Base-by-base conservation (phyloP, 371 early-diverging fungal species). In the Zancudomyces culisetae region DNA sequence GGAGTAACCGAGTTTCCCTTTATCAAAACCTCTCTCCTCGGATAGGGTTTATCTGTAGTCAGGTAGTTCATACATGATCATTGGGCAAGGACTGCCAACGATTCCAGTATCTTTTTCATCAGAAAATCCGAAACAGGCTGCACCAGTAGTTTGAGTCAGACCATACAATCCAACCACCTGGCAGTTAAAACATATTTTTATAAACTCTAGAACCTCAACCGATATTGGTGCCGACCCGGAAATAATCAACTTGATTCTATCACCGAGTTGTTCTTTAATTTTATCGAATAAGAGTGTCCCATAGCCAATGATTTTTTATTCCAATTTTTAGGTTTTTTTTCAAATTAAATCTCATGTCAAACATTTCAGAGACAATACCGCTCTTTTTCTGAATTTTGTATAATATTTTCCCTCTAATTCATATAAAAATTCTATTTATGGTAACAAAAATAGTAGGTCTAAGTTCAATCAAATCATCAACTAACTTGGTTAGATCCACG, bases 371-470 rank as follows among this genome's bases (percentile, higher is more conserved):
- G 4, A 78, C 73, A 2, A 95, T 41, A 19, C 82, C 81, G 47
- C 87, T 83, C 68, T 80, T 86, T 42, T 79, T 78, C 39, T 75
- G 78, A 35, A 91, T 85, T 45, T 80, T 78, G 0, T 78, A 72
- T 63, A 80, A 64, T 3, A 99, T 89, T 61, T 83, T 90, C 65
- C 93, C 93, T 64, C 95, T 90, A 61, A 98, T 87, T 27, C 92
- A 75, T 69, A 95, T 96, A 68, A 90, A 88, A 27, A 98, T 78
- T 49, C 98, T 78, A 23, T 98, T 98, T 3, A 98, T 98, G 2
- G 87, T 80, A 21, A 82, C 80, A 61, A 99, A 87, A 41, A 94
- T 77, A 12, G 94, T 92, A 1, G 99, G 99, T 53, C 78, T 74
- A 45, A 96, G 74, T 54, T 81, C 86, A 20, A 70, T 75, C 60